Conservation (phyloP, 495 filamentous ascomycete species). For the Extremus antarcticus region DNA sequence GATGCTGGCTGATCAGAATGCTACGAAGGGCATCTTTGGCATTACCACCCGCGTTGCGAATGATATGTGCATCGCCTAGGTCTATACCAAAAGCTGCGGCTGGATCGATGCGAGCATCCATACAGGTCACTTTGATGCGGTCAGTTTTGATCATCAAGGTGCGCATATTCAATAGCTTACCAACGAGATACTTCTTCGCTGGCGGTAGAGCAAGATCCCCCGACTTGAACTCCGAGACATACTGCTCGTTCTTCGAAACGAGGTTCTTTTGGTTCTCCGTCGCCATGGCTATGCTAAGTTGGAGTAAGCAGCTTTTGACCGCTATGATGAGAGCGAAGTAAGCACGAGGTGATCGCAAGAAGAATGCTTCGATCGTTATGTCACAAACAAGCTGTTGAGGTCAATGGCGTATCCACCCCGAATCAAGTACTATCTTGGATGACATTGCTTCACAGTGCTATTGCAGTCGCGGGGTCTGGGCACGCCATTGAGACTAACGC, state of each 20-base stretch:
- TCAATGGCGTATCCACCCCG: neutral
- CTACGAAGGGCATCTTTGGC: conserved; percentile 59
- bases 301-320: no score
- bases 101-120: conserved; percentile 75
- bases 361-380: no score
- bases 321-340: neutral
- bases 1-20: conserved; percentile 69
- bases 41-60: conserved; percentile 65
- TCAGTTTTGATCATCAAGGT: neutral
- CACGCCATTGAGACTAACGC: no score
- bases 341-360: no score
- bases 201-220: conserved; percentile 62
- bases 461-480: no score
- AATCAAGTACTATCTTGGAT: no score
- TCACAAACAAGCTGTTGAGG: neutral
- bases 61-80: conserved; percentile 70
- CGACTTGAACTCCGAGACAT: conserved; percentile 50
- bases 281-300: conserved; percentile 21
- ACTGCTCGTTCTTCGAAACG: conserved; percentile 46
- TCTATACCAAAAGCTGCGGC: conserved; percentile 59
- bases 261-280: conserved; percentile 45
- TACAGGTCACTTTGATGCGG: conserved; percentile 50
- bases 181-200: conserved; percentile 53
- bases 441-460: no score
- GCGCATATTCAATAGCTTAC: conserved; percentile 23